Conservation (phyloP, 78 protist genomes). For the Emiliania huxleyi region DNA sequence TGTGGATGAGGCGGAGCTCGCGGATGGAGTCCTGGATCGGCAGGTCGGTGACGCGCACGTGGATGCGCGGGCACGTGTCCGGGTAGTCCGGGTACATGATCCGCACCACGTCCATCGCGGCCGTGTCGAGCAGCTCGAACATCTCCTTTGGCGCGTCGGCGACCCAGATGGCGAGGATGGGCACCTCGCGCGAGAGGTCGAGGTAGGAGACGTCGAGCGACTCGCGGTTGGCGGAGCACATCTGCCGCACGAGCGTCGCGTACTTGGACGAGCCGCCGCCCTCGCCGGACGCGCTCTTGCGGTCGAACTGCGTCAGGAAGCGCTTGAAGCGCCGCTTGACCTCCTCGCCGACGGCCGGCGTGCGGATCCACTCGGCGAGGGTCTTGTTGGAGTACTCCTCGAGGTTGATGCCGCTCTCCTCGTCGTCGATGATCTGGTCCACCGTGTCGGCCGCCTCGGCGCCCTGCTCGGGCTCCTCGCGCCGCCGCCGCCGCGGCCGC, state of each 20-base stretch:
- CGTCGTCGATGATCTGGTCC: not conserved
- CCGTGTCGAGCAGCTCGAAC: constrained; percentile 86
- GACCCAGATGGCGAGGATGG: constrained; percentile 73
- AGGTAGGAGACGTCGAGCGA: constrained; percentile 63
- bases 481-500: not conserved
- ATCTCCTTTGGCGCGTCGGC: constrained; percentile 86
- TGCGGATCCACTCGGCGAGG: constrained; percentile 63
- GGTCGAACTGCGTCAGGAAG: constrained; percentile 29
- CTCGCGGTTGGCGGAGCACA: constrained; percentile 42
- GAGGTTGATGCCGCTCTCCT: constrained; percentile 30
- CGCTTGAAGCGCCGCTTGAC: constrained; percentile 32
- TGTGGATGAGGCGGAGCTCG: constrained; percentile 85
- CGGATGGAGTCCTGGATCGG: constrained; percentile 88
- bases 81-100: constrained; percentile 61
- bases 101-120: constrained; percentile 32
- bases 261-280: not conserved
- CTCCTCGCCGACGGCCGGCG: constrained; percentile 49
- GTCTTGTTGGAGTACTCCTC: constrained; percentile 62
- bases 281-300: not conserved
- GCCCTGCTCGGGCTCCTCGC: not conserved
- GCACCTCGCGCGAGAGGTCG: constrained; percentile 30
- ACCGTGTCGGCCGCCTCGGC: not conserved
- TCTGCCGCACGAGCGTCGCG: not conserved
- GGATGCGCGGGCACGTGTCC: not conserved
- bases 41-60: constrained; percentile 85